Evolutionary conservation across 352 stramenopile species (phyloP).

Genomic region (Phytophthora chlamydospora): DNA sequence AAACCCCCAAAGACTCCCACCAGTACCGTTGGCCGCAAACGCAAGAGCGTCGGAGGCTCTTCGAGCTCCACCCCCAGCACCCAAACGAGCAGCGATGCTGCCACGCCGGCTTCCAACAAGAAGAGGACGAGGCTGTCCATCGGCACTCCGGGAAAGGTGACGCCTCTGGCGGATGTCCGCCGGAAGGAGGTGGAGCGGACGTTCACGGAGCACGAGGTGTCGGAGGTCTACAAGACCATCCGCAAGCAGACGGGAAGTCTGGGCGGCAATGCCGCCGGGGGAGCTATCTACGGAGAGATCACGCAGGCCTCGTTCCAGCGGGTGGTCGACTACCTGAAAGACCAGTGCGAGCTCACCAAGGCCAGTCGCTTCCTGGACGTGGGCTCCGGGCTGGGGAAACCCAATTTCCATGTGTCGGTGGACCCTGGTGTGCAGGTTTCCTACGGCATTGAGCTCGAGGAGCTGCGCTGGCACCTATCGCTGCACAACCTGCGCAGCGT

Average conservation of each 20-base stretch:
- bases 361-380: slow-evolving; percentile 97
- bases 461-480: slow-evolving; percentile 94
- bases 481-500: slow-evolving; percentile 94
- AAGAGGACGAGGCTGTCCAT: slow-evolving; percentile 70
- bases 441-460: slow-evolving; percentile 96
- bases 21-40: slow-evolving; percentile 47
- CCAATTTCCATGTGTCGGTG: slow-evolving; percentile 97
- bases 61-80: slow-evolving; percentile 21
- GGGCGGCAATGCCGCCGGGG: slow-evolving; percentile 94
- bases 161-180: slow-evolving; percentile 56
- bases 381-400: slow-evolving; percentile 96
- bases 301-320: slow-evolving; percentile 97
- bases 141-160: slow-evolving; percentile 76
- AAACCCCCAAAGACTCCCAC: slow-evolving; percentile 5
- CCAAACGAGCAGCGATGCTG: slow-evolving; percentile 20
- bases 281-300: slow-evolving; percentile 98
- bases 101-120: slow-evolving; percentile 40
- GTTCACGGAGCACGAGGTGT: slow-evolving; percentile 86
- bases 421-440: slow-evolving; percentile 95
- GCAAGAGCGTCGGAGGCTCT: slow-evolving; percentile 42
- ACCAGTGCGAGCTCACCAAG: slow-evolving; percentile 89
- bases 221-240: slow-evolving; percentile 92
- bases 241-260: slow-evolving; percentile 94
- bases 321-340: slow-evolving; percentile 95
- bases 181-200: slow-evolving; percentile 72